Evolutionary conservation across 495 filamentous ascomycete genomes (phyloP).

Genomic region (Wilcoxina mikolae): DNA sequence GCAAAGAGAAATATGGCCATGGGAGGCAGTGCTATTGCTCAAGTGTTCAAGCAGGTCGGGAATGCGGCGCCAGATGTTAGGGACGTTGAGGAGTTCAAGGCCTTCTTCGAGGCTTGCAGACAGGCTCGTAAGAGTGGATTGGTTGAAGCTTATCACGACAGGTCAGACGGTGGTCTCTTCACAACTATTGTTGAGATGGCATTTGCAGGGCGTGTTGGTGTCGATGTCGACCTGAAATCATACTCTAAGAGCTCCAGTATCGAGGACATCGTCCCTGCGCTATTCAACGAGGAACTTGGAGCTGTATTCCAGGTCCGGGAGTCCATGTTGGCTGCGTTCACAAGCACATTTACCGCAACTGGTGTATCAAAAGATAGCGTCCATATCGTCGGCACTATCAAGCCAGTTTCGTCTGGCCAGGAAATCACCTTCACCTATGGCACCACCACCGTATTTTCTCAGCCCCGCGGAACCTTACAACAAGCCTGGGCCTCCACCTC

Average conservation of each 20-base stretch:
- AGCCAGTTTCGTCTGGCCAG: slow-evolving; percentile 53
- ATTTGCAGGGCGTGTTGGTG: slow-evolving; percentile 87
- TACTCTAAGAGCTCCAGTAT: slow-evolving; percentile 38
- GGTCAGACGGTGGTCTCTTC: slow-evolving; percentile 83
- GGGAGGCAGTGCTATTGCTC: slow-evolving; percentile 84
- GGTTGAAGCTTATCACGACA: slow-evolving; percentile 89
- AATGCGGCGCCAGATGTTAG: slow-evolving; percentile 72
- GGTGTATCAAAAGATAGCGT: slow-evolving; percentile 71
- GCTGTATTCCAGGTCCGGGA: slow-evolving; percentile 90
- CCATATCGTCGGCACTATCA: slow-evolving; percentile 63
- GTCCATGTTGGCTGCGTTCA: slow-evolving; percentile 69
- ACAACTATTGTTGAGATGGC: slow-evolving; percentile 94
- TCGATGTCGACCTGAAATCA: slow-evolving; percentile 53
- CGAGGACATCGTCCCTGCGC: slow-evolving; percentile 50
- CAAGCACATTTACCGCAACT: slow-evolving; percentile 68
- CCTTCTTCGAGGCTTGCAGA: slow-evolving; percentile 80
- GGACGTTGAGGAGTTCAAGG: slow-evolving; percentile 63
- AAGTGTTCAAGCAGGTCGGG: slow-evolving; percentile 79
- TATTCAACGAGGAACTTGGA: slow-evolving; percentile 96
- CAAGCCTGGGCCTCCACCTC: slow-evolving; percentile 81
- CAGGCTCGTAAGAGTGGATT: slow-evolving; percentile 74
- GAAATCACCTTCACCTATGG: slow-evolving; percentile 60
- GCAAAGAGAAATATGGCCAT: slow-evolving; percentile 60
- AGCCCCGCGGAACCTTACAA: slow-evolving; percentile 59
- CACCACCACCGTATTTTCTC: slow-evolving; percentile 48